Base-by-base conservation (phyloP, 208 protist genomes). In the Angomonas deanei region DNA sequence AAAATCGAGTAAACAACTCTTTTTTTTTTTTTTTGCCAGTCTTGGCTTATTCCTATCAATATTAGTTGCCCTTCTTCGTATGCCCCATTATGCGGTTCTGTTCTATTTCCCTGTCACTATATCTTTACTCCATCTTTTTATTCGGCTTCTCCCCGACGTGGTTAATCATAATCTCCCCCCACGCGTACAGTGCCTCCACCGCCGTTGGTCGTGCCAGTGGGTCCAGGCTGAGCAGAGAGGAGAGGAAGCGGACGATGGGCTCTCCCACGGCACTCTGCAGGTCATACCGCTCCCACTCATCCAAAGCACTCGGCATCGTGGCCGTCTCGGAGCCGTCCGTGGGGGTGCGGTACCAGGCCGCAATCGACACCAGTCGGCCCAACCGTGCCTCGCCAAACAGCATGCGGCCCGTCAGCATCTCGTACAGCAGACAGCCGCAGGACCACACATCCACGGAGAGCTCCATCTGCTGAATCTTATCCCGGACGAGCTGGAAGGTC, bases 371-470 rank as follows among this genome's bases (percentile, higher is more conserved):
- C 10, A 88, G 76, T 2, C 80, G 72, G n/a, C 74, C 78, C 36
- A 94, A 55, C 1, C 76, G 74, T 32, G 55, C 79, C 32, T 86
- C 80, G 28, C 80, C 84, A 70, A 94, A 94, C 26, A 94, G 74
- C 80, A 87, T 84, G 46, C 74, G 72, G 2, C 88, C 88, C 1
- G 84, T 92, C 6, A 94, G 76, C 38, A 94, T 67, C 64, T 94
- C 88, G 68, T 92, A 92, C 24, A 94, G 72, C 26, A 92, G 53
- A 49, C 88, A 94, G 23, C 88, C 88, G 48, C 84, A 92, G 27
- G 69, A 72, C 88, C 88, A 94, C 53, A 94, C 81, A 59, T 94
- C 88, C 8, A 76, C 83, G 8, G 87, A 80, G 36, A 91, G 68
- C 64, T 91, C 87, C 8, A 67, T 73, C 26, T 66, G 68, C 15